These are phyloP conservation scores for Cercophora newfieldiana DNA, from an alignment of 495 filamentous ascomycete genomes.

Conservation along the genomic window DNA sequence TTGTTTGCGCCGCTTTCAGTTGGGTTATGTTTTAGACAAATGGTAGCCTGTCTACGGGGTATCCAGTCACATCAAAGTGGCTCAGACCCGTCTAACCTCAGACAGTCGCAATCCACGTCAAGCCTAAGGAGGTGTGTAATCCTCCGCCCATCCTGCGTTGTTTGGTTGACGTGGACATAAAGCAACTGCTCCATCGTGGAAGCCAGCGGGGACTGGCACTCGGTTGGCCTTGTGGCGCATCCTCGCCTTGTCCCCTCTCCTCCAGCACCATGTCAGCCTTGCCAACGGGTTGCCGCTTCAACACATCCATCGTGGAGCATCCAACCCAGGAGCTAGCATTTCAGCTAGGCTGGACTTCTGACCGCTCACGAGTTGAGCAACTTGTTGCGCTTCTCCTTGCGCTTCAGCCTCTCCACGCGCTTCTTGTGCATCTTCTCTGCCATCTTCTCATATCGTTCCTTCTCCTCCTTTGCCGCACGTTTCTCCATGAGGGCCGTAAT, in stretches of 20 bases:
- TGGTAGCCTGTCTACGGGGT: background rate
- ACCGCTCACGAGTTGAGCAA: constrained; percentile 76
- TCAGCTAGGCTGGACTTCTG: background rate
- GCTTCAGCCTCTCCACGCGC: constrained; percentile 86
- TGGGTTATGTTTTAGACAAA: background rate
- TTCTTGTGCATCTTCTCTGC: constrained; percentile 97
- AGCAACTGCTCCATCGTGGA: background rate
- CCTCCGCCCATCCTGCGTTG: background rate
- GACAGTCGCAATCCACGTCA: background rate
- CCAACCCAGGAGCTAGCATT: background rate
- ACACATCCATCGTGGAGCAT: background rate
- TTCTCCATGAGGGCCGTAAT: constrained; percentile 80
- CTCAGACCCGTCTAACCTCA: no score
- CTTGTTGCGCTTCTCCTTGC: constrained; percentile 97
- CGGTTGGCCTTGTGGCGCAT: background rate
- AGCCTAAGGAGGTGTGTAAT: background rate
- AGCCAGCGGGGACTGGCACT: background rate
- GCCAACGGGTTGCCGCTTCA: background rate
- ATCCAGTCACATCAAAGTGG: no score
- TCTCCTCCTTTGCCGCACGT: constrained; percentile 85
- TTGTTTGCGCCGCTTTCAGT: background rate
- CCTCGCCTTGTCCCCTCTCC: background rate
- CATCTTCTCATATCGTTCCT: constrained; percentile 89
- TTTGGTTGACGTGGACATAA: background rate
- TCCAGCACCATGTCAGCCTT: background rate